Conservation (phyloP, 345 rosid species). For the Ailanthus altissimus region DNA sequence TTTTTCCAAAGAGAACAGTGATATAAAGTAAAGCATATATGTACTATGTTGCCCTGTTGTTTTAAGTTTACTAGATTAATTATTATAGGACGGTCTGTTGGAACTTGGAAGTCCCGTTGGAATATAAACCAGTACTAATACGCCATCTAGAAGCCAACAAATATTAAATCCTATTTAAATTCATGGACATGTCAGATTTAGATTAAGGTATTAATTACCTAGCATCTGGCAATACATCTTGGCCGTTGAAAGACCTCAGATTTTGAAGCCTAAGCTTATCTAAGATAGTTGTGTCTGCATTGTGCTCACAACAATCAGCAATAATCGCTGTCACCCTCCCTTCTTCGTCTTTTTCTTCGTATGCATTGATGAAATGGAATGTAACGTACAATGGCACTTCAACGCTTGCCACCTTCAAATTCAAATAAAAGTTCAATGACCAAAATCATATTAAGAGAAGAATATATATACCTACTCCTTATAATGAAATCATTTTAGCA, state of each 20-base stretch:
- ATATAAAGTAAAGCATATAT: not conserved
- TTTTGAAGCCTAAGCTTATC: slow-evolving; percentile 78
- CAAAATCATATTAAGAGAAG: not conserved
- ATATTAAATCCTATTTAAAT: not conserved
- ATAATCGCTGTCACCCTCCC: slow-evolving; percentile 66
- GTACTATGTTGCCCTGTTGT: not conserved
- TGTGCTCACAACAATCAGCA: slow-evolving; percentile 94
- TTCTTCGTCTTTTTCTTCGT: slow-evolving; percentile 78
- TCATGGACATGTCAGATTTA: not conserved
- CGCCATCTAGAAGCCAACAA: not conserved
- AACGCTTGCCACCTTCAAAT: slow-evolving; percentile 83
- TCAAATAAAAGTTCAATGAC: not conserved
- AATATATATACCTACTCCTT: not conserved
- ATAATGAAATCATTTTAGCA: not conserved
- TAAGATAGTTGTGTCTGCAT: slow-evolving; percentile 72
- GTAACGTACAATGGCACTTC: slow-evolving; percentile 87
- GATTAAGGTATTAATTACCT: slow-evolving; percentile 39
- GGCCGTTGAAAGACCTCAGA: slow-evolving; percentile 61
- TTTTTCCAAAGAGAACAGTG: not conserved
- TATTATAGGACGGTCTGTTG: not conserved
- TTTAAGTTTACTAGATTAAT: not conserved
- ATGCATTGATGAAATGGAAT: slow-evolving; percentile 94
- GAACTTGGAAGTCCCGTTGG: not conserved
- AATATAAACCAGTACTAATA: not conserved
- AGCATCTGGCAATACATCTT: slow-evolving; percentile 80